Conservation (phyloP, 1,139 yeast species). For the Nakaseomyces bracarensis region DNA sequence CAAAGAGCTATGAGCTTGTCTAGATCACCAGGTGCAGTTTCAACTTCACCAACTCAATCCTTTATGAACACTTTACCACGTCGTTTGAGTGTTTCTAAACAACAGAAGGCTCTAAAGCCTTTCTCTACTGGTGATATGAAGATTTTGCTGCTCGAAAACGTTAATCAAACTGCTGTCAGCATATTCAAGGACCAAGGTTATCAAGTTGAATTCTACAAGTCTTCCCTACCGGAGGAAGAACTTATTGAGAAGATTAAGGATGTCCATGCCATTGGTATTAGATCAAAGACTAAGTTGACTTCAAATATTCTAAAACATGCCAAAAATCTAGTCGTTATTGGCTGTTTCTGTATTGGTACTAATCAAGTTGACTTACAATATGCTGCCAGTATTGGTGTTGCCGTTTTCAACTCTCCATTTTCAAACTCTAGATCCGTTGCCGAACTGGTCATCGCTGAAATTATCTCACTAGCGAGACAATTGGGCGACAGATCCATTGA, state of each 20-base stretch:
- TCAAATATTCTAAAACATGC: slow-evolving; percentile 75
- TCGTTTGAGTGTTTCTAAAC: slow-evolving; percentile 35
- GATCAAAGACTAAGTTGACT: slow-evolving; percentile 90
- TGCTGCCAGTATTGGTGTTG: slow-evolving; percentile 90
- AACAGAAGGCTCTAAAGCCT: slow-evolving; percentile 39
- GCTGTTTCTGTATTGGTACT: slow-evolving; percentile 99
- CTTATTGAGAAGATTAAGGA: slow-evolving; percentile 87
- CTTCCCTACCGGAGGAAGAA: slow-evolving; percentile 86
- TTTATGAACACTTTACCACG: slow-evolving; percentile 34
- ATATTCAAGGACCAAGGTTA: slow-evolving; percentile 85
- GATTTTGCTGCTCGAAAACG: slow-evolving; percentile 83
- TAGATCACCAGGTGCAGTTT: slow-evolving; percentile 59
- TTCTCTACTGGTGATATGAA: slow-evolving; percentile 60
- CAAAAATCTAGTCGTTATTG: slow-evolving; percentile 79
- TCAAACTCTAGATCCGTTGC: slow-evolving; percentile 98
- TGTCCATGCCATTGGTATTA: slow-evolving; percentile 95
- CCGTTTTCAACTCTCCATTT: slow-evolving; percentile 98
- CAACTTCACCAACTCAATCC: slow-evolving; percentile 47
- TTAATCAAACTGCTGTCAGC: slow-evolving; percentile 82
- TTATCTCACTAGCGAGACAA: slow-evolving; percentile 91
- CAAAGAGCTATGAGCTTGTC: slow-evolving; percentile 40
- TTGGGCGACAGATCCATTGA: slow-evolving; percentile 95
- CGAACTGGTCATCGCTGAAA: slow-evolving; percentile 92
- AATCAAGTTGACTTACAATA: slow-evolving; percentile 90
- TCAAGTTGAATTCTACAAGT: slow-evolving; percentile 90